A percentile compares a stretch with the other conserved stretches of the same genome.
Conservation (phyloP, 805 yeast genomes). For the Saccharomyces cerevisiae region DNA sequence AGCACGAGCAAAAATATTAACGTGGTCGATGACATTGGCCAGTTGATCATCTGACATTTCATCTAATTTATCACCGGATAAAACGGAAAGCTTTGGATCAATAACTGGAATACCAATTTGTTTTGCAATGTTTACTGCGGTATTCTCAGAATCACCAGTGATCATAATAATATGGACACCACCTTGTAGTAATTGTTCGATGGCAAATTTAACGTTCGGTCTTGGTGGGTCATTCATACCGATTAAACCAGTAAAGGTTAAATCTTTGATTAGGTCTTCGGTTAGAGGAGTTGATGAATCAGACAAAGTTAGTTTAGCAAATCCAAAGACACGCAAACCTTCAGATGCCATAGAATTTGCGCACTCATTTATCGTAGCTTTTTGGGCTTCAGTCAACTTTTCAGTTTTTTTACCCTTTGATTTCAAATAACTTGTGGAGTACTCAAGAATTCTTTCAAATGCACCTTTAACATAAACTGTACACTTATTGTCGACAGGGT, state of each 20-base stretch:
- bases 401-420: constrained; percentile 51
- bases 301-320: constrained; percentile 48
- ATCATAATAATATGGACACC: constrained; percentile 98
- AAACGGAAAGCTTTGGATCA: constrained; percentile 55
- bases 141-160: constrained; percentile 87
- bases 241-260: constrained; percentile 75
- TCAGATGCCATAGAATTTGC: constrained; percentile 64
- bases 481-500: constrained; percentile 43
- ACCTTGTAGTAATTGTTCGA: constrained; percentile 71
- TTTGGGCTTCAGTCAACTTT: constrained; percentile 47
- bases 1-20: constrained; percentile 88
- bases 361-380: constrained; percentile 41
- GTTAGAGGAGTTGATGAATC: constrained; percentile 24
- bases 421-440: constrained; percentile 52
- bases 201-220: constrained; percentile 68
- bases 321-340: constrained; percentile 79
- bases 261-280: constrained; percentile 43
- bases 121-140: constrained; percentile 76
- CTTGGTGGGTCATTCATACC: constrained; percentile 99
- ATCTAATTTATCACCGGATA: constrained; percentile 82
- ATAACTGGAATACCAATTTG: constrained; percentile 82
- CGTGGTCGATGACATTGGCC: constrained; percentile 67
- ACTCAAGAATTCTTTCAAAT: constrained; percentile 57
- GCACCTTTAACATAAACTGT: constrained; percentile 85
- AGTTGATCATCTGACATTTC: constrained; percentile 62